These are phyloP conservation scores for Coriaria nepalensis DNA, from an alignment of 306 rosid species.

Conservation along the genomic window DNA sequence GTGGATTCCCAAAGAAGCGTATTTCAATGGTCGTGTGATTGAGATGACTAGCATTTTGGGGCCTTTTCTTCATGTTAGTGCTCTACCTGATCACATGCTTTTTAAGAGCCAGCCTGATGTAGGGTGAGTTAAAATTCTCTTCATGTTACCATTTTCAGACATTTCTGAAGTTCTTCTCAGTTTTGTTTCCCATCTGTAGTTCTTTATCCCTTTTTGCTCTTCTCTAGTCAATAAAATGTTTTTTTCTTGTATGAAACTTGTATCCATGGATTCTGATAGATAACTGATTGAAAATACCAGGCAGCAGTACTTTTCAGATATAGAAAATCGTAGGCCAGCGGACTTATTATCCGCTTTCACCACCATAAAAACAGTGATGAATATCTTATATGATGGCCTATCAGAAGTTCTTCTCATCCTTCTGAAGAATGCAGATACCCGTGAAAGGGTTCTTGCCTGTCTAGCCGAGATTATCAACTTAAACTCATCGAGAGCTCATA, in stretches of 20 bases:
- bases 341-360: constrained; percentile 74
- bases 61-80: constrained; percentile 81
- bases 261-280: constrained; percentile 3
- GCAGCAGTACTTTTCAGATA: constrained; percentile 91
- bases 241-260: not conserved
- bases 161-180: not conserved
- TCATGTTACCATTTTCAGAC: not conserved
- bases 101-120: constrained; percentile 88
- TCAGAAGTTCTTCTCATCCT: constrained; percentile 62
- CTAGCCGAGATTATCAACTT: constrained; percentile 86
- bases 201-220: not conserved
- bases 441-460: constrained; percentile 75
- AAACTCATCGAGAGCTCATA: constrained; percentile 94
- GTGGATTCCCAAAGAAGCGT: constrained; percentile 88
- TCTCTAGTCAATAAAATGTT: not conserved
- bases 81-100: constrained; percentile 66
- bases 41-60: constrained; percentile 96
- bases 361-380: constrained; percentile 74
- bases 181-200: not conserved
- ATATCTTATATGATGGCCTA: constrained; percentile 71
- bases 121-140: constrained; percentile 50
- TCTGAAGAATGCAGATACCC: constrained; percentile 71
- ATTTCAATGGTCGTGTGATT: constrained; percentile 92
- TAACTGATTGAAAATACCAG: constrained; percentile 32
- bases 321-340: constrained; percentile 60